Evolutionary conservation across 305 asterid genomes (phyloP).

Genomic region (Petunia hybrid): DNA sequence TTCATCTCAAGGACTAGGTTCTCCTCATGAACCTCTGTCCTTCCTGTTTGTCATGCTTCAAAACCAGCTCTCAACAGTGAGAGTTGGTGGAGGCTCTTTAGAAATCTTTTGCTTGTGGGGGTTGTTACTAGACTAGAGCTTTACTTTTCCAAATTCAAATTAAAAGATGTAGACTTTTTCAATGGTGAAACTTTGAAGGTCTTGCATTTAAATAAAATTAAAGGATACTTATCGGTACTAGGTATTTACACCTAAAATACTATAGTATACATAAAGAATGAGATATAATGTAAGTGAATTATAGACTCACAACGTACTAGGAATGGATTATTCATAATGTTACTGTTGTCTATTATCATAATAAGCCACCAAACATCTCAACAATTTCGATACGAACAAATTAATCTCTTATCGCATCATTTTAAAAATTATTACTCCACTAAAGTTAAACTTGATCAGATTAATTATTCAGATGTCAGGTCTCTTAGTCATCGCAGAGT

Average conservation of each 20-base stretch:
- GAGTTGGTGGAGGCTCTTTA: not conserved
- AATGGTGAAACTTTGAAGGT: not conserved
- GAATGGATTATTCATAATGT: not conserved
- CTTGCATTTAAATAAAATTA: no score
- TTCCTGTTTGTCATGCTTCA: no score
- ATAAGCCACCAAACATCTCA: not conserved
- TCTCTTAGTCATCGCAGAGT: no score
- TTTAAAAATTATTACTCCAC: no score
- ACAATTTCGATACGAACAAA: not conserved
- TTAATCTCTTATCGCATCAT: not conserved
- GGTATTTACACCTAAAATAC: no score
- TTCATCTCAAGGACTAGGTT: no score
- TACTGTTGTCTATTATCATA: not conserved
- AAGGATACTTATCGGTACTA: no score
- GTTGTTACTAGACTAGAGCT: not conserved
- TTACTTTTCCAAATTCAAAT: slow-evolving; percentile 4
- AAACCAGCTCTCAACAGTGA: no score
- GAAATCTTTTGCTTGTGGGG: slow-evolving; percentile 4
- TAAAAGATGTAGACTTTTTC: not conserved
- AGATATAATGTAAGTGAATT: not conserved
- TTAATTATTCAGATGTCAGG: no score
- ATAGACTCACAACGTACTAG: not conserved
- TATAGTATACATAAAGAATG: no score
- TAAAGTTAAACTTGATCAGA: no score
- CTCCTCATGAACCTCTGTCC: no score